Conservation (phyloP, 23 red algal species). For the Gracilariopsis chorda region DNA sequence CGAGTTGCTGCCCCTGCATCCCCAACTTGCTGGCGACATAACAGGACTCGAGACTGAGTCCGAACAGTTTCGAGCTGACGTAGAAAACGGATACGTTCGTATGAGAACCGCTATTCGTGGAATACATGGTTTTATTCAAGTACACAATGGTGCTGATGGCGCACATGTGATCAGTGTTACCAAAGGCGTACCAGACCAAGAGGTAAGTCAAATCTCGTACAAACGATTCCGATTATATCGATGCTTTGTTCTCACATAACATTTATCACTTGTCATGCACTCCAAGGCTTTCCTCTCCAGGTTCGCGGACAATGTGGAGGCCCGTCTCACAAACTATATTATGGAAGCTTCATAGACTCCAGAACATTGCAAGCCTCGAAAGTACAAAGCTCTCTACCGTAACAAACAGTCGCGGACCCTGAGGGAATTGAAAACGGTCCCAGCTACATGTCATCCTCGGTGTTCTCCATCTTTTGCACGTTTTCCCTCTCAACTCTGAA, state of each 20-base stretch:
- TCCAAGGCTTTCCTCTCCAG: neutral
- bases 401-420: too few species aligned
- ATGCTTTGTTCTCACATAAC: too few species aligned
- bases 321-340: neutral
- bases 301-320: neutral
- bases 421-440: too few species aligned
- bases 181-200: neutral
- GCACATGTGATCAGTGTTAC: neutral
- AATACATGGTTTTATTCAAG: conserved; percentile 24
- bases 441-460: neutral
- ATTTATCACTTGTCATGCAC: too few species aligned
- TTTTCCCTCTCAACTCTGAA: neutral
- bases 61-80: neutral
- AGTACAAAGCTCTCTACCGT: too few species aligned
- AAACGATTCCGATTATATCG: too few species aligned
- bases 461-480: neutral
- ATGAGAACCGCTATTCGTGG: conserved; percentile 2
- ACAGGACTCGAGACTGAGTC: neutral
- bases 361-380: too few species aligned
- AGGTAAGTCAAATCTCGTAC: neutral
- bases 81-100: neutral
- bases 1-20: neutral
- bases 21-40: neutral
- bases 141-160: neutral
- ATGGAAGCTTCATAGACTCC: neutral